Conservation (phyloP, 306 rosid genomes). For the Cucumis melo region DNA sequence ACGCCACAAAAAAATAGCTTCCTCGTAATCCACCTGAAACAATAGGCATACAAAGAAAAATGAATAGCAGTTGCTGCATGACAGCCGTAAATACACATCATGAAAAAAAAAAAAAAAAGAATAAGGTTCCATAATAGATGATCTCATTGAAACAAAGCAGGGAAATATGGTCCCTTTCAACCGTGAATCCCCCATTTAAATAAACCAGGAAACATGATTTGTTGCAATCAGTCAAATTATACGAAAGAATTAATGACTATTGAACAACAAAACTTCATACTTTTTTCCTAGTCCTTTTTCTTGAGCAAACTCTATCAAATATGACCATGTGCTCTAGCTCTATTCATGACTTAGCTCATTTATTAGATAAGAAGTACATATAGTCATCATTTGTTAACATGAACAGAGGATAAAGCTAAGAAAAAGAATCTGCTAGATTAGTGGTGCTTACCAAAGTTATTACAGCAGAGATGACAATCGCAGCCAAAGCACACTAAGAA, state of each 20-base stretch:
- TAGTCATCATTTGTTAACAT: background rate
- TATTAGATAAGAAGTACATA: background rate
- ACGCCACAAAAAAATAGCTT: conserved; percentile 84
- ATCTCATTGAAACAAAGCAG: background rate
- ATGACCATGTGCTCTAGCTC: background rate
- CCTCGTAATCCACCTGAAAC: conserved; percentile 79
- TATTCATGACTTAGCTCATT: background rate
- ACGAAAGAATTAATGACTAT: background rate
- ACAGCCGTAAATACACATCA: background rate
- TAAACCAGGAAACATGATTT: background rate
- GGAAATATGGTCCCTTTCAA: background rate
- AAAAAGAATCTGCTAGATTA: background rate
- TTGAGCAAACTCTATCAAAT: background rate
- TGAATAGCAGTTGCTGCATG: conserved; percentile 1
- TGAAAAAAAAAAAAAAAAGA: background rate
- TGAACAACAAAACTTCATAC: background rate
- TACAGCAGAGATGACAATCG: conserved; percentile 95
- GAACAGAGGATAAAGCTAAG: background rate
- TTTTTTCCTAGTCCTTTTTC: background rate
- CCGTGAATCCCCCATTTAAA: background rate
- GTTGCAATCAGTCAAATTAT: background rate
- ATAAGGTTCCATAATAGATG: background rate
- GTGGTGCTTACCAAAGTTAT: conserved; percentile 73
- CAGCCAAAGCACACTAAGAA: conserved; percentile 79
- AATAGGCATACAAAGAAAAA: conserved; percentile 10